Base-by-base conservation (phyloP, 1,139 yeast genomes). In the Taphrina pruni region DNA sequence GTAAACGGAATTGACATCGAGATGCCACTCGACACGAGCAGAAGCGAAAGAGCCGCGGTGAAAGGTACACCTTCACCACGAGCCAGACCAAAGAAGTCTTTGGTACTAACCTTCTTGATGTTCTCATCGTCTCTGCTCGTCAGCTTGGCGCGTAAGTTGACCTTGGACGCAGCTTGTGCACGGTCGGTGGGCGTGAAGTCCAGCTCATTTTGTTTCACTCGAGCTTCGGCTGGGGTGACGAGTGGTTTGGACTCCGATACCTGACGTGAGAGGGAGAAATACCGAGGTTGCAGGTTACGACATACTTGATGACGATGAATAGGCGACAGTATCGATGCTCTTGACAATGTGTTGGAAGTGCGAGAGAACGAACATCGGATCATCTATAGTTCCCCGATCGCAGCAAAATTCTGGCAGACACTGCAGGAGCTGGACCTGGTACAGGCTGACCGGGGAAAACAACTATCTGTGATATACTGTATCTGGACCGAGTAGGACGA, bases 131-230 rank as follows among this genome's bases (percentile, higher is more conserved):
- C 67, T 17, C 60, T 26, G n/a, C 57, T 62, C 35, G 58, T 43
- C 41, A 67, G 36, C n/a, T 67, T 67, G 36, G 70, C 70, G 6
- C 64, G 52, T n/a, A 67, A 46, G 26, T 67, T 62, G 62, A 67
- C 48, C 43, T 61, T 45, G 6, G 70, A 56, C 8, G 70, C 70
- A 11, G 52, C 56, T 39, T 55, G 64, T 38, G 67, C 70, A 17
- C 68, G 68, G 14, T 62, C 64, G 21, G 62, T 62, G 21, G 66
- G 65, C 17, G 45, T 50, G 41, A 66, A 66, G 87, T 93, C 74
- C 45, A 64, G 55, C n/a, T 64, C 67, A 55, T 64, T 64, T 48
- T 54, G 67, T 43, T n/a, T 52, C n/a, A 26, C 20, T 17, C 66
- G 21, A 21, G 60, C 52, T 62, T 54, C 66, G 11, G 52, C 60